Percentiles rank a stretch among this genome's conserved stretches.
phyloP scores from a whole-genome alignment of 495 filamentous ascomycete species.

The Hamigera avellanea region DNA sequence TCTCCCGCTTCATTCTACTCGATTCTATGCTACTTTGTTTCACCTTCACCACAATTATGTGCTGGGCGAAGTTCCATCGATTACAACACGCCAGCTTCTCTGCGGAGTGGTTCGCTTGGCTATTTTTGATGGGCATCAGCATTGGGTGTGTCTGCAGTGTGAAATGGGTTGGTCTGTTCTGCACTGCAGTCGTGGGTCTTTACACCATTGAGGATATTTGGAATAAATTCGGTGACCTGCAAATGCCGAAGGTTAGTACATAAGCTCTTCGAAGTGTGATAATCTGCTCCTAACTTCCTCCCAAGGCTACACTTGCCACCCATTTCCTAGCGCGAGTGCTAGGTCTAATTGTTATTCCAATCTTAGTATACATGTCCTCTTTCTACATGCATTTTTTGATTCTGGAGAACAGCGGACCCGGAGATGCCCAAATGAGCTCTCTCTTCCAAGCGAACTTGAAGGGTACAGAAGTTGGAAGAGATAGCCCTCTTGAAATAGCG shows the following conservation, averaged over 20 bases:
- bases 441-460: conserved; percentile 93
- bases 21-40: conserved; percentile 98
- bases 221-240: conserved; percentile 93
- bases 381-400: conserved; percentile 91
- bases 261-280: conserved; percentile 1
- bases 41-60: conserved; percentile 90
- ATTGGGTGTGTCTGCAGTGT: conserved; percentile 97
- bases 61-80: conserved; percentile 91
- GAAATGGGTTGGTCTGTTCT: conserved; percentile 94
- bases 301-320: conserved; percentile 41
- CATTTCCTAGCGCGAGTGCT: conserved; percentile 72
- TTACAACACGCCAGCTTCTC: conserved; percentile 76
- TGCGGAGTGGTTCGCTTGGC: conserved; percentile 82
- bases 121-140: conserved; percentile 81
- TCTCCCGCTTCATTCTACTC: conserved; percentile 92
- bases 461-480: conserved; percentile 85
- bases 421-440: conserved; percentile 98
- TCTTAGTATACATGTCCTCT: conserved; percentile 84
- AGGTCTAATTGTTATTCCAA: conserved; percentile 78
- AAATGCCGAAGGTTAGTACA: conserved; percentile 64
- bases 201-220: conserved; percentile 96
- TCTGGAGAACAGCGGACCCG: conserved; percentile 86
- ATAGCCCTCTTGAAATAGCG: conserved; percentile 87
- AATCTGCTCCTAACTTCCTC: conserved; percentile 9
- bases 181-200: conserved; percentile 84